Evolutionary conservation across 371 early-diverging fungal species (phyloP).

Genomic region (Rhizomucor pusillus): DNA sequence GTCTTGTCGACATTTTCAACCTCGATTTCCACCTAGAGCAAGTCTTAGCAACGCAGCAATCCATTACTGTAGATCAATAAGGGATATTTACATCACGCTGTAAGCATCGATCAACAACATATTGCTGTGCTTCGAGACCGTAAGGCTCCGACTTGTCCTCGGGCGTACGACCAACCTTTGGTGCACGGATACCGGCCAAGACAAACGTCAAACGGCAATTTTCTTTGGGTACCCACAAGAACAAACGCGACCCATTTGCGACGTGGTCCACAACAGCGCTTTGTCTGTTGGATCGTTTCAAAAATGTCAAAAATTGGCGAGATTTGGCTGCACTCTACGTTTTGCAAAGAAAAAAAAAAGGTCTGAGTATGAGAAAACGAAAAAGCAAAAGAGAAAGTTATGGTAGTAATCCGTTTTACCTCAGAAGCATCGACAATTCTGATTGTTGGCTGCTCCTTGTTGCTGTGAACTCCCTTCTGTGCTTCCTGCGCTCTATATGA

Average conservation of each 20-base stretch:
- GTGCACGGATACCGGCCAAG: conserved; percentile 75
- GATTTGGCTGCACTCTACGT: conserved; percentile 72
- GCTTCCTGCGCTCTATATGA: conserved; percentile 57
- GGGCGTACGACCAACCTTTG: conserved; percentile 63
- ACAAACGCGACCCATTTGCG: conserved; percentile 81
- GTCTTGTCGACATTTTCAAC: conserved; percentile 86
- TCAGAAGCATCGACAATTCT: conserved; percentile 71
- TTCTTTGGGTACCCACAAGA: conserved; percentile 82
- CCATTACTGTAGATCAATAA: background rate
- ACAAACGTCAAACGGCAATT: conserved; percentile 83
- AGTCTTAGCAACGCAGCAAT: too few species aligned
- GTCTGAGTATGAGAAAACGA: too few species aligned
- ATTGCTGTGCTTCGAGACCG: conserved; percentile 81
- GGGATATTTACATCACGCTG: conserved; percentile 76
- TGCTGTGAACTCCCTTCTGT: conserved; percentile 75
- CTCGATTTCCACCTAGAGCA: conserved; percentile 68
- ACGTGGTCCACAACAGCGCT: conserved; percentile 86
- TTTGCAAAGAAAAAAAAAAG: background rate
- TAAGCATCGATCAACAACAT: conserved; percentile 61
- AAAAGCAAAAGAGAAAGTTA: too few species aligned
- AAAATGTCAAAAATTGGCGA: conserved; percentile 77
- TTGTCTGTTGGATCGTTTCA: conserved; percentile 76
- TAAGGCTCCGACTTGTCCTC: conserved; percentile 83
- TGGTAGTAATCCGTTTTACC: conserved; percentile 28
- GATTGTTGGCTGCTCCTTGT: conserved; percentile 71